Conservation (phyloP, 177 flowering plant species). For the Vitis hybrid region DNA sequence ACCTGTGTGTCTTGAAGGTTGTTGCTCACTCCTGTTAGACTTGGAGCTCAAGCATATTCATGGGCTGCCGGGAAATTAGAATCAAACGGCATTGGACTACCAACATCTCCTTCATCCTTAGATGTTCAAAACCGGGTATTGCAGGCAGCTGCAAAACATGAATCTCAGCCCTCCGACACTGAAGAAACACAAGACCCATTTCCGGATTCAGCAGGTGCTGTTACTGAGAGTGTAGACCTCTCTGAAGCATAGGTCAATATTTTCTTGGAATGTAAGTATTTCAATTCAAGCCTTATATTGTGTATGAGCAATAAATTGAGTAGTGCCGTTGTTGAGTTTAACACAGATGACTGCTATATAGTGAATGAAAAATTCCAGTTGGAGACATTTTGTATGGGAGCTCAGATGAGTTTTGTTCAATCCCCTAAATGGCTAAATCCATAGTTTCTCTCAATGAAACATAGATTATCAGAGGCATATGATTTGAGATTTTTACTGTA, state of each 20-base stretch:
- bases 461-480: too few relatives aligned
- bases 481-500: too few relatives aligned
- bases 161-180: constrained; percentile 74
- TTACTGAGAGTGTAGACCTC: constrained; percentile 47
- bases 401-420: neutral
- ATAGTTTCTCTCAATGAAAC: neutral
- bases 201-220: constrained; percentile 28
- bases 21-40: constrained; percentile 60
- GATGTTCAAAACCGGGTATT: constrained; percentile 82
- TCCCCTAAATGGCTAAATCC: neutral
- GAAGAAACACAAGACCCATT: constrained; percentile 48
- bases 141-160: constrained; percentile 96
- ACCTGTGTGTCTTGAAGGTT: constrained; percentile 31
- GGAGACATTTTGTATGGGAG: neutral
- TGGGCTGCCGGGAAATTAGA: constrained; percentile 82
- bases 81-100: constrained; percentile 61
- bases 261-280: neutral
- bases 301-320: neutral
- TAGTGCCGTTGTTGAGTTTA: neutral
- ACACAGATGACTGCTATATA: neutral
- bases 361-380: neutral
- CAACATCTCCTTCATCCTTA: constrained; percentile 79
- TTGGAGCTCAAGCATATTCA: constrained; percentile 77
- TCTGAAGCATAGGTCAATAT: constrained; percentile 46
- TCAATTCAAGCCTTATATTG: neutral